Base-by-base conservation (phyloP, 805 yeast genomes). In the Clavispora fructus region DNA sequence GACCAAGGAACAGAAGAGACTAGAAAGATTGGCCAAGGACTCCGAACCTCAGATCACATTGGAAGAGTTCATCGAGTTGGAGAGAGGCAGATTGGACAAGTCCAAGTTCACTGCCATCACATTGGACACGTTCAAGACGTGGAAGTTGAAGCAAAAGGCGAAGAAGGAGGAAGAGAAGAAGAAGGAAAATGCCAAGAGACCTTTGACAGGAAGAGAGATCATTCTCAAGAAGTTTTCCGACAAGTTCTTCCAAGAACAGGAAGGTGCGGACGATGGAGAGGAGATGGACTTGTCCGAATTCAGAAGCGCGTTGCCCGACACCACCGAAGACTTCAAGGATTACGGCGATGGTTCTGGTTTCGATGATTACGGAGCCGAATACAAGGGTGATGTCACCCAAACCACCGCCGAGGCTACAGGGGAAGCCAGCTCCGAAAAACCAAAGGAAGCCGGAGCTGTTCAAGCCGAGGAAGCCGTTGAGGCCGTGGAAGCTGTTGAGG, bases 61-160 rank as follows among this genome's bases (percentile, higher is more conserved):
- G 59, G 99, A 94, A 68, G 99, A 95, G 51, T 94, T 94, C 64
- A 79, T 94, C 54, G 99, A 95, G 64, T 82, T 92, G 47, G 99
- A 91, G 69, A 84, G 97, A 70, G 85, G 80, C 51, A 83, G 82
- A 63, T 73, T 94, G 61, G 95, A 95, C 58, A 77, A 74, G 64
- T 76, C 75, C 12, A 78, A 77, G 41, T 74, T 86, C 60, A 92
- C 97, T 1, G 97, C 97, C 29, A 89, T 95, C 51, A 91, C 95
- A 1, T 70, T 80, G 25, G 90, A 85, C 48, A 65, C 91, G 13
- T 94, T 94, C 64, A 76, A 76, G 29, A 78, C 77, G 59, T 94
- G 99, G 98, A 90, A 91, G 69, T 62, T 68, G 54, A 78, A 80
- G 50, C 90, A 89, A 56, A 68, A 69, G 49, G 78, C 78, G 48